phyloP scores from a whole-genome alignment of 2,329 filamentous ascomycete genomes.

The Bipolaris bicolor region DNA sequence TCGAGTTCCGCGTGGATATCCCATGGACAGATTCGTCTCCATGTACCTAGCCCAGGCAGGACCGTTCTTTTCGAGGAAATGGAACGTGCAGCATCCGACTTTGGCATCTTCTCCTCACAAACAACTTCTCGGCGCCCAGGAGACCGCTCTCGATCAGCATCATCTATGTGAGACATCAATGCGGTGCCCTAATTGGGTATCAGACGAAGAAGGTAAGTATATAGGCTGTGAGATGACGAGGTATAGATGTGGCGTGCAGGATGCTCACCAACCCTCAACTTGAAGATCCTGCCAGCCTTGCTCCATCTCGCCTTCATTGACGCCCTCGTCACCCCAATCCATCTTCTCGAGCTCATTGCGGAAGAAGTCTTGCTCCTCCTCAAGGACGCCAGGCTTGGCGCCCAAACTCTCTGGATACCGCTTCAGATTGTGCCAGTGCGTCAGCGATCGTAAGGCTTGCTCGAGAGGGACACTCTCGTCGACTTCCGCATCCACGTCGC shows the following conservation, averaged over 20 bases:
- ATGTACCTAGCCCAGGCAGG: not conserved
- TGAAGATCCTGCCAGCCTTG: constrained; percentile 33
- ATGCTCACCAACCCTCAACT: constrained; percentile 39
- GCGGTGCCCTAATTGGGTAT: not conserved
- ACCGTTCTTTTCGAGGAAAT: constrained; percentile 1
- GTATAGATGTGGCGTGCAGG: constrained; percentile 2
- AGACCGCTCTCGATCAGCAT: constrained; percentile 3
- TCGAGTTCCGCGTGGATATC: constrained; percentile 13
- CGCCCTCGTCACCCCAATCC: constrained; percentile 48
- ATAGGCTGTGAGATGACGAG: constrained; percentile 1
- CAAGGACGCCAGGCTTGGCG: constrained; percentile 47
- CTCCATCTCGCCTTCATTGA: constrained; percentile 33
- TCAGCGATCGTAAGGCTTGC: constrained; percentile 85
- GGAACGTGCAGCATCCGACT: constrained; percentile 4
- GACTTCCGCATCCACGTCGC: constrained; percentile 90
- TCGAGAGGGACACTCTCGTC: constrained; percentile 92
- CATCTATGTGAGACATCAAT: constrained; percentile 17
- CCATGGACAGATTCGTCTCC: not conserved
- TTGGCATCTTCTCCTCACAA: constrained; percentile 6
- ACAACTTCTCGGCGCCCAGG: constrained; percentile 11
- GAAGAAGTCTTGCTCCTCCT: constrained; percentile 58
- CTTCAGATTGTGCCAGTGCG: constrained; percentile 92
- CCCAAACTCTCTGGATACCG: constrained; percentile 81
- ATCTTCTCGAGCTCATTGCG: constrained; percentile 58
- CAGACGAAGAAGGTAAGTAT: not conserved